A percentile compares a stretch with the other conserved stretches of the same genome.
phyloP scores from a whole-genome alignment of 768 basidiomycete genomes.

The Thelephora ganbajun region DNA sequence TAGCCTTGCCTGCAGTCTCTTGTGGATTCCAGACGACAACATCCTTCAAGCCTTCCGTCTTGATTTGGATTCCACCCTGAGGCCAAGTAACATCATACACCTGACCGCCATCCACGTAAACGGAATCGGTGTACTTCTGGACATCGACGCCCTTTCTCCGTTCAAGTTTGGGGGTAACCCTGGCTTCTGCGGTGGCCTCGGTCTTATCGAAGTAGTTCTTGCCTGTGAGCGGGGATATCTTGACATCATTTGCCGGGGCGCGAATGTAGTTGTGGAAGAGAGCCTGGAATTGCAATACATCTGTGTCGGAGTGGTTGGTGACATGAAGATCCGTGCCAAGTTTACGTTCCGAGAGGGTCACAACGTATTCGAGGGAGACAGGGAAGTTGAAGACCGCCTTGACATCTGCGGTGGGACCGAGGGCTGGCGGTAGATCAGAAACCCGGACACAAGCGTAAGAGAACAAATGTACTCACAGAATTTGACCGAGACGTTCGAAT shows the following conservation, averaged over 20 bases:
- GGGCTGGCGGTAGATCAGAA: slow-evolving; percentile 24
- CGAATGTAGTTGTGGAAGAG: slow-evolving; percentile 86
- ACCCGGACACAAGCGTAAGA: neutral
- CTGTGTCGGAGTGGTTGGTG: slow-evolving; percentile 44
- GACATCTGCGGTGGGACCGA: slow-evolving; percentile 51
- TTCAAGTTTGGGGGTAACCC: slow-evolving; percentile 39
- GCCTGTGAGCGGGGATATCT: slow-evolving; percentile 50
- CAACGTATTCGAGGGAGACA: slow-evolving; percentile 69
- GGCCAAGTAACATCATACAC: slow-evolving; percentile 49
- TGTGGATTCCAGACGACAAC: slow-evolving; percentile 96
- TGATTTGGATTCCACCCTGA: slow-evolving; percentile 38
- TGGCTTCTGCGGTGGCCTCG: slow-evolving; percentile 36
- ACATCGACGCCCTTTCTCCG: slow-evolving; percentile 54
- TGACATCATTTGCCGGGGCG: slow-evolving; percentile 42
- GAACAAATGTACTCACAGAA: slow-evolving; percentile 39
- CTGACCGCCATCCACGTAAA: slow-evolving; percentile 53
- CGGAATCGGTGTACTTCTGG: slow-evolving; percentile 50
- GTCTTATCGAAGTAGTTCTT: slow-evolving; percentile 74
- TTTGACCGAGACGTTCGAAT: slow-evolving; percentile 58
- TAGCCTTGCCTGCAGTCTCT: slow-evolving; percentile 47
- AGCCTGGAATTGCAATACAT: slow-evolving; percentile 74
- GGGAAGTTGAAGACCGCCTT: slow-evolving; percentile 39
- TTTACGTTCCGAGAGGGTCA: slow-evolving; percentile 61
- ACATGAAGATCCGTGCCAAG: slow-evolving; percentile 75
- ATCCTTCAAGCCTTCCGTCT: slow-evolving; percentile 46